Base-by-base conservation (phyloP, 2,329 filamentous ascomycete genomes). In the Colletotrichum lindemuthianum region DNA sequence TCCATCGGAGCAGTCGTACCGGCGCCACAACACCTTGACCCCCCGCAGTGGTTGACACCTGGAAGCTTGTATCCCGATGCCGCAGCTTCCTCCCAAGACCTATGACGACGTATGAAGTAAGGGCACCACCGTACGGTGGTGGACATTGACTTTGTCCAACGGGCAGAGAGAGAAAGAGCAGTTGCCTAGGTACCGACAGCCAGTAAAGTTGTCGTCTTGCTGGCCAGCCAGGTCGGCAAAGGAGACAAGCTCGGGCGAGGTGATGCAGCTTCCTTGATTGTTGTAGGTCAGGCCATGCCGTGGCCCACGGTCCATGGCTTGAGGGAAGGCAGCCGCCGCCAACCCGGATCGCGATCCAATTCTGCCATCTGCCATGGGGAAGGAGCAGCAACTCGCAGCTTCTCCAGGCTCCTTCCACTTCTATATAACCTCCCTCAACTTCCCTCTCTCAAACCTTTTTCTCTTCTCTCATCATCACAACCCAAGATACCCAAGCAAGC, bases 61-160 rank as follows among this genome's bases (percentile, higher is more conserved):
- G 43, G 58, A 56, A 64, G 64, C 64, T 65, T 67, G 60, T 55
- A 67, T 65, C 51, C 40, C 40, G 57, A 52, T 56, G 61, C 60
- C 57, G 56, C 55, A 60, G 50, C 51, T 65, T 40, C 45, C 34
- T 45, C 10, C 64, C 64, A 68, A 68, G 66, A 68, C 66, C 66
- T 59, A 68, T 68, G 66, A 68, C 66, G 66, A 63, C 48, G 60
- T 51, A 49, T 50, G 51, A 53, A 49, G 63, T 66, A 66, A 64
- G 33, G 39, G 52, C 33, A 11, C 63, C 49, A 54, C 40, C 48
- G 7, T n/a, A 10, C 39, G 24, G 24, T 3, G 24, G 24, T 24
- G 12, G 15, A 43, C 12, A 53, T 33, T 54, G 10, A 39, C 52
- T 37, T 36, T 44, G 36, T 41, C 59, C 51, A 44, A 43, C 15